These are phyloP conservation scores for Juglanconis sp. DNA, from an alignment of 2,329 filamentous ascomycete species.

Conservation along the genomic window DNA sequence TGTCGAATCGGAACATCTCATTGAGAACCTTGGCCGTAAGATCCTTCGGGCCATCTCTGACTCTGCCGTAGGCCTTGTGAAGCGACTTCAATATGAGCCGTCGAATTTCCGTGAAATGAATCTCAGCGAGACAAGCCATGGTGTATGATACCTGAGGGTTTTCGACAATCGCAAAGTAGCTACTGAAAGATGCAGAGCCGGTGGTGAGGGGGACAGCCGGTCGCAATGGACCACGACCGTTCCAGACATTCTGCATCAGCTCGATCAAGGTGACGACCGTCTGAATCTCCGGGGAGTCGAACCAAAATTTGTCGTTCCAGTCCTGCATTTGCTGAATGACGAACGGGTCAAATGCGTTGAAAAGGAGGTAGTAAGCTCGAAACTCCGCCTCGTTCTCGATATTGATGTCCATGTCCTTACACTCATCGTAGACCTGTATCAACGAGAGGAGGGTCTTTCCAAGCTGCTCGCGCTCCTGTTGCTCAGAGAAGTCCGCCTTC, in stretches of 20 bases:
- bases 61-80: slow-evolving; percentile 52
- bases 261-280: slow-evolving; percentile 60
- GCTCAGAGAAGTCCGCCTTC: slow-evolving; percentile 59
- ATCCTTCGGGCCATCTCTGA: slow-evolving; percentile 56
- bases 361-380: slow-evolving; percentile 61
- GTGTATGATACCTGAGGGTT: slow-evolving; percentile 59
- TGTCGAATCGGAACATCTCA: slow-evolving; percentile 63
- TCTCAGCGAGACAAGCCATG: slow-evolving; percentile 67
- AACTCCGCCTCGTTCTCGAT: slow-evolving; percentile 66
- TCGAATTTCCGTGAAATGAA: slow-evolving; percentile 62
- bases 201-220: slow-evolving; percentile 46
- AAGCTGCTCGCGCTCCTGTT: slow-evolving; percentile 66
- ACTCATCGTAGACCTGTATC: slow-evolving; percentile 65
- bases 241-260: slow-evolving; percentile 55
- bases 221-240: slow-evolving; percentile 55
- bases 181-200: slow-evolving; percentile 46
- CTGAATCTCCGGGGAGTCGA: slow-evolving; percentile 54
- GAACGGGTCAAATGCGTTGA: slow-evolving; percentile 57
- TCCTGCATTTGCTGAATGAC: slow-evolving; percentile 53
- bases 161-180: slow-evolving; percentile 60
- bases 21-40: slow-evolving; percentile 57
- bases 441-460: slow-evolving; percentile 63
- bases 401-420: slow-evolving; percentile 51
- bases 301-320: slow-evolving; percentile 55
- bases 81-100: slow-evolving; percentile 56